Evolutionary conservation across 2,329 filamentous ascomycete species (phyloP).

Genomic region (Paecilomyces variotii): DNA sequence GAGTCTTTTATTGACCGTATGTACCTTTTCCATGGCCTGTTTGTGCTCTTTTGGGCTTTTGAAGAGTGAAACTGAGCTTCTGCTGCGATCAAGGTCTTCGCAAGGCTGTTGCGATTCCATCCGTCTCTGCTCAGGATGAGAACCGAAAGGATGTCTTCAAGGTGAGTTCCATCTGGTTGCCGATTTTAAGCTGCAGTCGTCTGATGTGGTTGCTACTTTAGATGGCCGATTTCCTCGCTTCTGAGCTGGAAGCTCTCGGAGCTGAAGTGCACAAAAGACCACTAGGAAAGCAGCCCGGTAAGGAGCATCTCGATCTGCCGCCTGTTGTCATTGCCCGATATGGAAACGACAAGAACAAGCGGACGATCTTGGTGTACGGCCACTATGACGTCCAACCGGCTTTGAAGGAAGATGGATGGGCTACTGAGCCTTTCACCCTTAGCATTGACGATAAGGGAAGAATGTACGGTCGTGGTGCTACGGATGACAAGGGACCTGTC

Average conservation of each 20-base stretch:
- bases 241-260: slow-evolving; percentile 74
- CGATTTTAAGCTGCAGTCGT: neutral
- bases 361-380: slow-evolving; percentile 91
- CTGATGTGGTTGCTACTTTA: slow-evolving; percentile 16
- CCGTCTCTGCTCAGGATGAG: slow-evolving; percentile 84
- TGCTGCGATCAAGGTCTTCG: slow-evolving; percentile 48
- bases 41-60: slow-evolving; percentile 2
- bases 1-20: slow-evolving; percentile 75
- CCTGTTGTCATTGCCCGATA: slow-evolving; percentile 90
- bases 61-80: slow-evolving; percentile 5
- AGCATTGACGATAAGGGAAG: slow-evolving; percentile 80
- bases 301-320: slow-evolving; percentile 82
- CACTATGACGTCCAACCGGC: slow-evolving; percentile 99
- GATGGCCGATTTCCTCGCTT: slow-evolving; percentile 88
- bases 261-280: slow-evolving; percentile 79
- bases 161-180: slow-evolving; percentile 27
- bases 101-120: slow-evolving; percentile 92
- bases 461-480: slow-evolving; percentile 94
- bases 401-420: slow-evolving; percentile 87
- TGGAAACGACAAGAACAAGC: slow-evolving; percentile 84
- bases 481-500: slow-evolving; percentile 96
- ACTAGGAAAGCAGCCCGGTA: slow-evolving; percentile 85
- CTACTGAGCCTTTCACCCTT: slow-evolving; percentile 86
- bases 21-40: slow-evolving; percentile 11
- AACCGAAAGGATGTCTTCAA: slow-evolving; percentile 85